Evolutionary conservation across 768 basidiomycete species (phyloP).

Genomic region (Rhodotorula taiwanensis): DNA sequence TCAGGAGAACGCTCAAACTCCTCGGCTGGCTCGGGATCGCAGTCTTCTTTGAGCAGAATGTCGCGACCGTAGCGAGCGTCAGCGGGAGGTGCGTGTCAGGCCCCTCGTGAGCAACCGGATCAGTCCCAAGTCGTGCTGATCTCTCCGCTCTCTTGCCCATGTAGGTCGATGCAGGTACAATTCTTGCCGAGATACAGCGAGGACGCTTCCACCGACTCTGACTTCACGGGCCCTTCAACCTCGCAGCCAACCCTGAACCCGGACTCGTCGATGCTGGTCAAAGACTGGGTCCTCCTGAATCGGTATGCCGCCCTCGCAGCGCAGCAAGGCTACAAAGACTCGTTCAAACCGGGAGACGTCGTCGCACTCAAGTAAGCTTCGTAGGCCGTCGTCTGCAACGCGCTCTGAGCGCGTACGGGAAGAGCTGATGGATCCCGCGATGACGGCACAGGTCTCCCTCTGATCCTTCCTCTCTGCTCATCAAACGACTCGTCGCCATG

Average conservation of each 20-base stretch:
- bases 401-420: too few species aligned
- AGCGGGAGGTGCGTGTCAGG: too few species aligned
- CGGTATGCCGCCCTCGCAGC: slow-evolving; percentile 22
- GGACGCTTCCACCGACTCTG: too few species aligned
- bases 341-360: slow-evolving; percentile 37
- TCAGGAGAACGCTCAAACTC: slow-evolving; percentile 15
- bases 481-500: slow-evolving; percentile 41
- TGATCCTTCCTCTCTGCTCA: slow-evolving; percentile 29
- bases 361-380: slow-evolving; percentile 33
- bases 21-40: slow-evolving; percentile 38
- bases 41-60: slow-evolving; percentile 36
- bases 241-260: slow-evolving; percentile 41
- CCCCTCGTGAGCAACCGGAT: slow-evolving; percentile 8
- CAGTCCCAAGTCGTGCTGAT: not conserved
- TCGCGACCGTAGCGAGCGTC: slow-evolving; percentile 33
- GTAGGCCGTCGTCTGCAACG: not conserved
- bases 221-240: not conserved
- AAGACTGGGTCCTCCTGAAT: slow-evolving; percentile 40
- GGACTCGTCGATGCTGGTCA: slow-evolving; percentile 34
- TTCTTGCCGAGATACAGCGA: too few species aligned
- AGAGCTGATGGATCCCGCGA: too few species aligned
- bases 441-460: slow-evolving; percentile 24
- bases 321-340: not conserved
- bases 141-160: not conserved
- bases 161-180: slow-evolving; percentile 41